Percentiles rank a stretch among this genome's conserved stretches.
Evolutionary conservation across 129 eudicot genomes (phyloP).

Genomic region (Artemisia annua): DNA sequence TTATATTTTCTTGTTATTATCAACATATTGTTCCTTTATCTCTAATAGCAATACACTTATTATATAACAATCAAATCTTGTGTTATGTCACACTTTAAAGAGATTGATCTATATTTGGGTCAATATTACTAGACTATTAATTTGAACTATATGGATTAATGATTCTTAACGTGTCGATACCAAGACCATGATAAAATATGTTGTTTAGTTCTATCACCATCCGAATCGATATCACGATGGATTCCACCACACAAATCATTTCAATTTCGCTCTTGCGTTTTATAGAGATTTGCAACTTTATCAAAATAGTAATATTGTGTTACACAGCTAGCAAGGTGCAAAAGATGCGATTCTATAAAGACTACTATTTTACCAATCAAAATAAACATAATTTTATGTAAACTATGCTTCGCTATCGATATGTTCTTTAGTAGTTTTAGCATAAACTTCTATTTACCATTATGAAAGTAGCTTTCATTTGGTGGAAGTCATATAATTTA

Average conservation of each 20-base stretch:
- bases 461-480: background rate
- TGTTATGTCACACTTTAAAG: background rate
- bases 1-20: no score
- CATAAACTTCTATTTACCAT: background rate
- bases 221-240: background rate
- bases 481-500: background rate
- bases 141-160: background rate
- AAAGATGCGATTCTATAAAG: no score
- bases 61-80: no score
- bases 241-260: conserved; percentile 16
- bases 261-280: no score
- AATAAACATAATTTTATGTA: no score
- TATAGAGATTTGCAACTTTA: no score
- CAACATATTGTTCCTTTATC: no score
- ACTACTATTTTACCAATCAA: no score
- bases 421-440: background rate
- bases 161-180: background rate
- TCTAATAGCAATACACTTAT: no score
- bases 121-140: background rate
- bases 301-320: no score
- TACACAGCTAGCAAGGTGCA: no score
- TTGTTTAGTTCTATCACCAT: conserved; percentile 1
- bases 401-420: background rate
- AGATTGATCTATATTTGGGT: background rate
- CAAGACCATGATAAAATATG: background rate